A percentile compares a stretch with the other conserved stretches of the same genome.
These are phyloP conservation scores for Tuber indicum DNA, from an alignment of 495 filamentous ascomycete species.

Conservation along the genomic window DNA sequence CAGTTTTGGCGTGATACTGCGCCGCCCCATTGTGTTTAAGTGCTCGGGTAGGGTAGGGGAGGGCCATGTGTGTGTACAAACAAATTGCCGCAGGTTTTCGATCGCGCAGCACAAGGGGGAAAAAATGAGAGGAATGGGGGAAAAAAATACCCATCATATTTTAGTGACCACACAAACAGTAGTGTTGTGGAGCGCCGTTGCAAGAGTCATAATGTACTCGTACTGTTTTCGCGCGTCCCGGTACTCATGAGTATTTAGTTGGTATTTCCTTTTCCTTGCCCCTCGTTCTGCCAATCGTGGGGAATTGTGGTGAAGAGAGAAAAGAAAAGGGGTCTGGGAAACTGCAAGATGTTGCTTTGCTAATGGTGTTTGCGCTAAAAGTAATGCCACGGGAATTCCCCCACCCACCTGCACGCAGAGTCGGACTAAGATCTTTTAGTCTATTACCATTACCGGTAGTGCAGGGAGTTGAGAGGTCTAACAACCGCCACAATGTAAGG, in stretches of 20 bases:
- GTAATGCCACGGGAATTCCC: not conserved
- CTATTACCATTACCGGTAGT: too few relatives aligned
- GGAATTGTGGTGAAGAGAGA: not conserved
- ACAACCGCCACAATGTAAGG: not conserved
- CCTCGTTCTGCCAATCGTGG: not conserved
- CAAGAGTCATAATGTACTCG: not conserved
- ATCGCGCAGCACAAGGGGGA: not conserved
- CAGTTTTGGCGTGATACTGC: not conserved
- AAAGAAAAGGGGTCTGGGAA: not conserved
- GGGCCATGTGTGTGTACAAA: not conserved
- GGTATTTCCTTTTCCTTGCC: not conserved
- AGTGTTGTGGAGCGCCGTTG: not conserved
- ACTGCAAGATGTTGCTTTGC: not conserved
- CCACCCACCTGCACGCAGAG: not conserved
- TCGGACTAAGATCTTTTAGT: not conserved
- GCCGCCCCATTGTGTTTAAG: not conserved
- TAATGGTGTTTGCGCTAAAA: not conserved
- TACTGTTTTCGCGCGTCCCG: too few relatives aligned
- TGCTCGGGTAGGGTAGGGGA: not conserved
- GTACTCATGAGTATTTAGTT: not conserved
- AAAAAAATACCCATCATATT: constrained; percentile 5
- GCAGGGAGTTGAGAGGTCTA: not conserved
- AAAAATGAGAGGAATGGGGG: not conserved
- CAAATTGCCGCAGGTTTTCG: not conserved
- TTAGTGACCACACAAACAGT: not conserved